A percentile compares a stretch with the other conserved stretches of the same genome.
These are phyloP conservation scores for Lactarius akahatsu DNA, from an alignment of 768 basidiomycete species.

Conservation along the genomic window DNA sequence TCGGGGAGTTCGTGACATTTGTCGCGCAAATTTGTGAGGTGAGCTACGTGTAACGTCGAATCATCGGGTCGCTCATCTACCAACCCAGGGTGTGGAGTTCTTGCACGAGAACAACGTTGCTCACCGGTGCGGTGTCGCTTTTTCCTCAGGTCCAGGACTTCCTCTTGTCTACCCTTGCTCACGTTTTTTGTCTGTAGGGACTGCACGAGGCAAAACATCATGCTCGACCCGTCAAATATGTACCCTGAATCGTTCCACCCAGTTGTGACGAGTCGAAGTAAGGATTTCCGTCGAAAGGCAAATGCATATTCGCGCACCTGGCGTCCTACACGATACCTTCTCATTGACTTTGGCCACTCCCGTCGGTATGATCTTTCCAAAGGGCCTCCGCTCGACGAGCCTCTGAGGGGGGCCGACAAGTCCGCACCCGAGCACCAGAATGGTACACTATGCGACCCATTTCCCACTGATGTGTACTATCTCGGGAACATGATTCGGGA, in stretches of 20 bases:
- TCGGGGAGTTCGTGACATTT: conserved; percentile 40
- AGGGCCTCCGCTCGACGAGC: conserved; percentile 22
- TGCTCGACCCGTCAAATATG: conserved; percentile 24
- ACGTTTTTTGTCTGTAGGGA: conserved; percentile 9
- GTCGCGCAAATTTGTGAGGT: conserved; percentile 42
- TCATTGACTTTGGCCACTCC: conserved; percentile 37
- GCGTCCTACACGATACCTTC: conserved; percentile 31
- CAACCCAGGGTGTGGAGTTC: conserved; percentile 15
- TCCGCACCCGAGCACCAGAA: conserved; percentile 32
- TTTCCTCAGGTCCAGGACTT: neutral
- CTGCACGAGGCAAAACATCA: conserved; percentile 18
- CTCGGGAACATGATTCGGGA: conserved; percentile 31
- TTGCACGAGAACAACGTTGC: conserved; percentile 27
- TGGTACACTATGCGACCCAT: conserved; percentile 26
- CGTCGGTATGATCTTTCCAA: conserved; percentile 25
- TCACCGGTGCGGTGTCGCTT: conserved; percentile 15
- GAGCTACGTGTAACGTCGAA: neutral
- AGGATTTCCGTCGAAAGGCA: conserved; percentile 14
- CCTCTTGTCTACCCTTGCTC: neutral
- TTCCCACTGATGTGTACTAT: conserved; percentile 33
- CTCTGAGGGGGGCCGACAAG: conserved; percentile 32
- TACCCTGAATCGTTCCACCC: conserved; percentile 26
- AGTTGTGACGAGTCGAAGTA: neutral
- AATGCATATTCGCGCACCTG: conserved; percentile 31
- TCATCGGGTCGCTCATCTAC: neutral